Percentiles rank a stretch among this genome's conserved stretches.
Conservation (phyloP, 2,329 filamentous ascomycete genomes). For the Pestalotiopsis fici region DNA sequence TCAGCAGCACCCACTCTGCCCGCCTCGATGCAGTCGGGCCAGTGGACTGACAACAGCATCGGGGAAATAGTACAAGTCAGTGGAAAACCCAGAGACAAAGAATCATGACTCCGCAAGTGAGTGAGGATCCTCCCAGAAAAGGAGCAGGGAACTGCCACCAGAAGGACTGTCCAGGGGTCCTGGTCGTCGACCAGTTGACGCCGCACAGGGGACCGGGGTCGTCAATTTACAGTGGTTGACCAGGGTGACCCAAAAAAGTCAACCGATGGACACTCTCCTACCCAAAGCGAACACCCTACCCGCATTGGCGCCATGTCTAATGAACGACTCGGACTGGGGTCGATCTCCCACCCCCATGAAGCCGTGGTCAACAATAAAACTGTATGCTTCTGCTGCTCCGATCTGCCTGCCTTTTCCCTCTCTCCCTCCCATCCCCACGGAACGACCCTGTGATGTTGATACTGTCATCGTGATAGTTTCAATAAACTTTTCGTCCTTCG, state of each 20-base stretch:
- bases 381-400: slow-evolving; percentile 35
- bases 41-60: not conserved
- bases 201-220: not conserved
- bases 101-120: not conserved
- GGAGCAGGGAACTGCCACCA: not conserved
- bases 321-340: slow-evolving; percentile 3
- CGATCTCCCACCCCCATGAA: slow-evolving; percentile 19
- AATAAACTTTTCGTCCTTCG: slow-evolving; percentile 51
- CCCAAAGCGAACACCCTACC: slow-evolving; percentile 14
- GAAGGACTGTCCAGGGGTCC: not conserved
- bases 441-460: slow-evolving; percentile 50
- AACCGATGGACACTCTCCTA: slow-evolving; percentile 3
- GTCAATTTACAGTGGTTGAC: not conserved
- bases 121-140: not conserved
- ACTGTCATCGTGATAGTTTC: slow-evolving; percentile 50
- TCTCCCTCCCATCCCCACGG: slow-evolving; percentile 41
- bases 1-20: not conserved
- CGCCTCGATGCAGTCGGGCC: not conserved
- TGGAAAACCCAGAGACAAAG: not conserved
- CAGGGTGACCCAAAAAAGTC: not conserved
- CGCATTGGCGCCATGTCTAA: slow-evolving; percentile 7
- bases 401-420: slow-evolving; percentile 34
- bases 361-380: slow-evolving; percentile 40
- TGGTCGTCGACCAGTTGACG: not conserved
- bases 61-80: not conserved